Base-by-base conservation (phyloP, 2,329 filamentous ascomycete species). In the Colletotrichum godetiae region DNA sequence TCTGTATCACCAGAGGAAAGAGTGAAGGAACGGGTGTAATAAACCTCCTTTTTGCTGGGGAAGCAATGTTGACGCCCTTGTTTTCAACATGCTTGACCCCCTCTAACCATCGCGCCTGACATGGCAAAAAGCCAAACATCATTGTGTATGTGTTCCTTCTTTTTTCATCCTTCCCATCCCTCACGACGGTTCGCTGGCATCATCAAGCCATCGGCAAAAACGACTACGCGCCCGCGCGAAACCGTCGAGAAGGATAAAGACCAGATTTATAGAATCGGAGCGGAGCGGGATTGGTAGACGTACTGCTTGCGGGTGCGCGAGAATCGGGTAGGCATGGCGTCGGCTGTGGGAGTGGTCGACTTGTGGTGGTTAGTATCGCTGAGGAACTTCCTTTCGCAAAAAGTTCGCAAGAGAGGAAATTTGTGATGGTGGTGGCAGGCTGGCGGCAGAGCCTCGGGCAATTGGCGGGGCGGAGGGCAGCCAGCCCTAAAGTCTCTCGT, bases 271-370 rank as follows among this genome's bases (percentile, higher is more conserved):
- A 31, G 60, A n/a, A 57, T 64, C 61, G 46, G 29, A 55, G 46
- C 63, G 55, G 63, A 13, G 31, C 61, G 49, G 68, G 31, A 62
- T 73, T 76, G 67, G 74, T 74, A 46, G 80, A 91, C 91, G 81
- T 92, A 92, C 91, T 92, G 92, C 90, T 94, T 94, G 87, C 92
- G 89, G 86, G 92, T 94, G 88, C 93, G 93, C 83, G 89, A 90
- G 80, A 92, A 88, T 86, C 92, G 88, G 86, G 92, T 93, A 91
- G 92, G 92, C 72, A 74, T 74, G 72, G 68, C 72, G 72, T 72
- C 72, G 72, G 68, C 68, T 61, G 63, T 73, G 35, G 67, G 58
- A 58, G 53, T 74, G 46, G 72, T 74, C 62, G 73, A 67, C 71
- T 82, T 83, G 27, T 19, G 82, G 83, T 83, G 83, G 82, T 84